A percentile compares a stretch with the other conserved stretches of the same genome.
These are phyloP conservation scores for Carpinus viminea DNA, from an alignment of 306 rosid species.

Conservation along the genomic window DNA sequence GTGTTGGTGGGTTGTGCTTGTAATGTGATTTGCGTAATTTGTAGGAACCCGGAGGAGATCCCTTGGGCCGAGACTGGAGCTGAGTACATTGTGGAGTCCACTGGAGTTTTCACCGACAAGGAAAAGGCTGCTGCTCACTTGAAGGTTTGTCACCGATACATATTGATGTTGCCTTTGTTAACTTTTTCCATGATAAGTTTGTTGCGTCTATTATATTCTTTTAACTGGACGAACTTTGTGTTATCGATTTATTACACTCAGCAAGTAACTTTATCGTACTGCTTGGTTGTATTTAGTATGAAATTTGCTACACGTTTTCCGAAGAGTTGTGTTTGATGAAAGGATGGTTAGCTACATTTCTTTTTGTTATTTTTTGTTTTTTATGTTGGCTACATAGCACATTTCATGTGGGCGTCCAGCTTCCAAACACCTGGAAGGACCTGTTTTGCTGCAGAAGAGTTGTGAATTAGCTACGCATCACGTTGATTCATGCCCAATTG, in stretches of 20 bases:
- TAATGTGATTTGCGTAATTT: not conserved
- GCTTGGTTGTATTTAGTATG: not conserved
- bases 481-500: not conserved
- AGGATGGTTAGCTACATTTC: no score
- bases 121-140: constrained; percentile 64
- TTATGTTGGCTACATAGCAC: not conserved
- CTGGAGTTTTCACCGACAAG: constrained; percentile 60
- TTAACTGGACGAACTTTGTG: no score
- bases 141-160: constrained; percentile 42
- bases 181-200: not conserved
- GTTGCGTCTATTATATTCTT: no score
- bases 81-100: constrained; percentile 54
- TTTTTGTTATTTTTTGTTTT: no score
- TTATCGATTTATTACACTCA: no score
- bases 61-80: constrained; percentile 66
- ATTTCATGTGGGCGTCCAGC: not conserved
- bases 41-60: constrained; percentile 64
- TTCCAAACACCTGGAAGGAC: not conserved
- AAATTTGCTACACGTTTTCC: not conserved
- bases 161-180: not conserved
- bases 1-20: not conserved
- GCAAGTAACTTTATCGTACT: not conserved
- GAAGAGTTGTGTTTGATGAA: not conserved
- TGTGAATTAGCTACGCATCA: not conserved
- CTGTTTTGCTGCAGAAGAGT: not conserved